These are phyloP conservation scores for Raphanus sativus DNA, from an alignment of 345 rosid genomes.

Conservation along the genomic window DNA sequence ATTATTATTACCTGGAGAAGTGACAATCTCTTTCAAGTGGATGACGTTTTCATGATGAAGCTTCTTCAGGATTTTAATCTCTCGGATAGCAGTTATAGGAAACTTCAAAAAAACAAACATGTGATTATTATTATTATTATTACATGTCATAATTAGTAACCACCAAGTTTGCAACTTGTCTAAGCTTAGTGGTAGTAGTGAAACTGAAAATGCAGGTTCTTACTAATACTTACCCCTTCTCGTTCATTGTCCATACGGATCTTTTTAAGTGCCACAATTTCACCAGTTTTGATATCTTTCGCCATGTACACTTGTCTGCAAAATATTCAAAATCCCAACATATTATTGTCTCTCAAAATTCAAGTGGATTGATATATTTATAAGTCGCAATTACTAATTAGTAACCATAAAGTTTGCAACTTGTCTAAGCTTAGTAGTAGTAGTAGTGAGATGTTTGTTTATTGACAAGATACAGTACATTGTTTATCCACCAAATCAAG, in stretches of 20 bases:
- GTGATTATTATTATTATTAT: background rate
- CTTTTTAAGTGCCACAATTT: conserved; percentile 79
- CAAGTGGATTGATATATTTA: too few relatives aligned
- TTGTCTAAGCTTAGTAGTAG: too few relatives aligned
- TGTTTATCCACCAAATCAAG: too few relatives aligned
- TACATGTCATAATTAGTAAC: background rate
- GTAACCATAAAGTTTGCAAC: too few relatives aligned
- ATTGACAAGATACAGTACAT: too few relatives aligned
- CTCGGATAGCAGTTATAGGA: conserved; percentile 50
- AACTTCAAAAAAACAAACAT: conserved; percentile 39
- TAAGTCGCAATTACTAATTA: too few relatives aligned
- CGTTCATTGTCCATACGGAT: conserved; percentile 34
- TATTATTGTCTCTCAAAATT: background rate
- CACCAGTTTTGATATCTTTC: conserved; percentile 62
- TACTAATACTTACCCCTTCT: background rate
- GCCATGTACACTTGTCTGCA: conserved; percentile 80
- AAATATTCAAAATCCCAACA: background rate
- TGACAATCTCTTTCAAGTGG: conserved; percentile 67
- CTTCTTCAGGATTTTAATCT: conserved; percentile 46
- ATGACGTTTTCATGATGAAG: conserved; percentile 49
- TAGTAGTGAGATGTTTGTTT: background rate
- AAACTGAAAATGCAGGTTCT: background rate
- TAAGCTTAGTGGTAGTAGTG: background rate
- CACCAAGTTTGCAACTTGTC: background rate
- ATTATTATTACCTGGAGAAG: conserved; percentile 48